phyloP scores from a whole-genome alignment of 192 early-diverging fungal species.

The Entomortierella parvispora region DNA sequence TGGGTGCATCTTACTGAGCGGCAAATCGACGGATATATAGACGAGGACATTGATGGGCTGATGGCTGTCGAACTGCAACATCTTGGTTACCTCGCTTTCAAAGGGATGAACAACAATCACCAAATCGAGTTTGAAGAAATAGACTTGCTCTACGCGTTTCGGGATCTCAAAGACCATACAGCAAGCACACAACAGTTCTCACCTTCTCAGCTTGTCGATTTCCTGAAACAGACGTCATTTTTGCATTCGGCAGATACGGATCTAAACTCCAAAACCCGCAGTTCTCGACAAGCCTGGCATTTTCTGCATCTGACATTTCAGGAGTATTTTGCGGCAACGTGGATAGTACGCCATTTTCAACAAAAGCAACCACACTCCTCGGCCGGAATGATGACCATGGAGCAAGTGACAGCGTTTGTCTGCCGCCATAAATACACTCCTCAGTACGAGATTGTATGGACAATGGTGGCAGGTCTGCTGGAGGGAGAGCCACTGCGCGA shows the following conservation, averaged over 20 bases:
- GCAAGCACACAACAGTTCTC: background rate
- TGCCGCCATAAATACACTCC: slow-evolving; percentile 12
- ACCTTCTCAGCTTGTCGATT: background rate
- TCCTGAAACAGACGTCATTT: slow-evolving; percentile 10
- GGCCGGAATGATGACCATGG: background rate
- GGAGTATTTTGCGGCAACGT: slow-evolving; percentile 11
- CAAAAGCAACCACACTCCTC: background rate
- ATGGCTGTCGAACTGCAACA: too few species aligned
- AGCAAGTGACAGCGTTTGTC: background rate
- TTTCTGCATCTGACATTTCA: slow-evolving; percentile 18
- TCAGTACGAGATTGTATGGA: slow-evolving; percentile 30
- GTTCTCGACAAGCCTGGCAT: slow-evolving; percentile 1
- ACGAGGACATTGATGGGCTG: background rate
- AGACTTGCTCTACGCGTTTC: background rate
- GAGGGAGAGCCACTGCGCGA: background rate
- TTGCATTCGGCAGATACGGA: slow-evolving; percentile 6
- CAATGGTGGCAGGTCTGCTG: slow-evolving; percentile 31
- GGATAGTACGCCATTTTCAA: background rate
- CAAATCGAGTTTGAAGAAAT: background rate
- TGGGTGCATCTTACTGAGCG: background rate
- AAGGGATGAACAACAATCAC: too few species aligned
- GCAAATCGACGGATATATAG: background rate
- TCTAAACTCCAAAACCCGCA: background rate
- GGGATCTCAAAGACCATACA: background rate
- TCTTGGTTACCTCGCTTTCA: too few species aligned